Evolutionary conservation across 139 green algal genomes (phyloP).

Genomic region (Chlamydomonas sp.): DNA sequence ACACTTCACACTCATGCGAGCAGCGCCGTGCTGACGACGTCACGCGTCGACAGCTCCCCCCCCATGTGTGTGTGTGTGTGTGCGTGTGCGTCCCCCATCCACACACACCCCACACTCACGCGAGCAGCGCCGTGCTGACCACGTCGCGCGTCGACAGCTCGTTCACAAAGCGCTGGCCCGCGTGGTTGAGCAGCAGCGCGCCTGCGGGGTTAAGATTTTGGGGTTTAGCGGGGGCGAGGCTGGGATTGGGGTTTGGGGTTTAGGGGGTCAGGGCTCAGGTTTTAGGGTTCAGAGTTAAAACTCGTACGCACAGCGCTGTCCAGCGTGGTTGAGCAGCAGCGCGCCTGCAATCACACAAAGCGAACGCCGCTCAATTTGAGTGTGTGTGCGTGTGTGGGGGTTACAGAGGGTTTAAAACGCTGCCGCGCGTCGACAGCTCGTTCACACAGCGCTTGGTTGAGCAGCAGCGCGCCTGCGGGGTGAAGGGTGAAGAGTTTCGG

Average conservation of each 20-base stretch:
- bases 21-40: conserved; percentile 3
- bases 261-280: too few species aligned
- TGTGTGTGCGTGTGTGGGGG: not conserved
- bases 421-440: conserved; percentile 60
- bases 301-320: conserved; percentile 68
- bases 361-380: too few species aligned
- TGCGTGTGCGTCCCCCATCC: not conserved
- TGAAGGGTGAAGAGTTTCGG: too few species aligned
- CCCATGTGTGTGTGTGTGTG: not conserved
- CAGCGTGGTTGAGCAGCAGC: conserved; percentile 51
- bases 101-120: conserved; percentile 12
- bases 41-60: too few species aligned
- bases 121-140: conserved; percentile 43
- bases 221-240: too few species aligned
- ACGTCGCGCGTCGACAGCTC: conserved; percentile 61
- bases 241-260: too few species aligned
- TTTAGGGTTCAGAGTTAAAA: too few species aligned
- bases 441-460: conserved; percentile 65
- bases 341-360: too few species aligned
- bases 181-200: conserved; percentile 46
- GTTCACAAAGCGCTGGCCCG: conserved; percentile 62
- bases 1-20: conserved; percentile 14
- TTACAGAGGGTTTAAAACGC: conserved; percentile 38
- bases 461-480: conserved; percentile 48
- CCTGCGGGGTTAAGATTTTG: too few species aligned